Conservation (phyloP, 2,329 filamentous ascomycete genomes). For the Alternaria alternata region DNA sequence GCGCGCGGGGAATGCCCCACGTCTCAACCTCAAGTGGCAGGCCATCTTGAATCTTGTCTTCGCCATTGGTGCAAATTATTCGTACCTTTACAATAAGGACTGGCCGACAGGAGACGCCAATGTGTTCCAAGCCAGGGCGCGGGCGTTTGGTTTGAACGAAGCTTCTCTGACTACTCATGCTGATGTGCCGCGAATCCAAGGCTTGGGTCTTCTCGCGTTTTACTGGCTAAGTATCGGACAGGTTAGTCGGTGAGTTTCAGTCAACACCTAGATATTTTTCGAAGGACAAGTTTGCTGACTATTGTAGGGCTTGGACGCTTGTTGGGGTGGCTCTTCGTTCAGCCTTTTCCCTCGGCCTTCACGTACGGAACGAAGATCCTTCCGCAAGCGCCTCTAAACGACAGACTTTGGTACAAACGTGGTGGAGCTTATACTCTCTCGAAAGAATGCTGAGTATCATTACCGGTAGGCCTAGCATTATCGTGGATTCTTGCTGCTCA, state of each 20-base stretch:
- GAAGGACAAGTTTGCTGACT: constrained; percentile 10
- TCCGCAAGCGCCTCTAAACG: constrained; percentile 38
- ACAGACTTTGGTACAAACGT: constrained; percentile 50
- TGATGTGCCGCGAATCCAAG: constrained; percentile 51
- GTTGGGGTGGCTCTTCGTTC: constrained; percentile 50
- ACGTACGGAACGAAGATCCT: constrained; percentile 49
- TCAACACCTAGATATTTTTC: not conserved
- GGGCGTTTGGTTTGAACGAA: constrained; percentile 43
- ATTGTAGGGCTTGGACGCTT: constrained; percentile 49
- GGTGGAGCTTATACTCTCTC: constrained; percentile 53
- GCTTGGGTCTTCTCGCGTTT: constrained; percentile 49
- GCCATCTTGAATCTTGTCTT: constrained; percentile 54
- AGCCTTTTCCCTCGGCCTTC: constrained; percentile 50
- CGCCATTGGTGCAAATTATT: constrained; percentile 53
- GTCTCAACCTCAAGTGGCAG: constrained; percentile 44
- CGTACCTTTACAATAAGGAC: constrained; percentile 41
- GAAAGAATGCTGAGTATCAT: constrained; percentile 52
- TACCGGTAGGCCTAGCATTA: constrained; percentile 52
- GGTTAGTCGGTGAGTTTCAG: constrained; percentile 49
- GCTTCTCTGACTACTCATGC: constrained; percentile 42
- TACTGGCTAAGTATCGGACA: constrained; percentile 53
- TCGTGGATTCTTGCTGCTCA: constrained; percentile 48
- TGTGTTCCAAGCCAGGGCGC: constrained; percentile 52
- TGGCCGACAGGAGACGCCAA: constrained; percentile 46
- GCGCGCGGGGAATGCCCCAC: constrained; percentile 27